Base-by-base conservation (phyloP, 352 stramenopile species). In the Pythium dissotocum region DNA sequence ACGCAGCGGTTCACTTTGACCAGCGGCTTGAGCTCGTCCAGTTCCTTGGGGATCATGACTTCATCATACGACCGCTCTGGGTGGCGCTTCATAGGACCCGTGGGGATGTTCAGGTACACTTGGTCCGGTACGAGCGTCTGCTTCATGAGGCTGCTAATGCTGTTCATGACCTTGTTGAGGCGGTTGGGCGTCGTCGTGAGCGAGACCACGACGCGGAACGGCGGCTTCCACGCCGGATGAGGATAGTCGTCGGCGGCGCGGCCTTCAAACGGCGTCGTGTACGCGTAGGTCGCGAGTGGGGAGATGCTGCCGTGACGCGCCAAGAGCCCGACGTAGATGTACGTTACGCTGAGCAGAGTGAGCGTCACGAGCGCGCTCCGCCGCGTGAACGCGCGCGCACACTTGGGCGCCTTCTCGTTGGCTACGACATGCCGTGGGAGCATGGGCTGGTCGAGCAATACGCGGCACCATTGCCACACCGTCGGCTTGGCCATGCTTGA, bases 301-400 rank as follows among this genome's bases (percentile, higher is more conserved):
- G 83, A 91, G 73, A 94, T 92, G 68, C 79, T 92, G 65, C 85
- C 85, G 71, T 94, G 88, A 55, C 80, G 82, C 53, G 88, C 78
- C 30, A 94, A 62, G 21, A 94, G 70, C 64, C 87, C 75, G 16
- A 83, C 66, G 69, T 92, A 92, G 6, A 84, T 66, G 73, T 79
- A 94, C 18, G 70, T 49, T 14, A 76, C 53, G 36, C 26, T 46
- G 6, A 83, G 16, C 3, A 82, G 16, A n/a, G 88, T 40, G 21
- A 72, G 28, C 38, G 77, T 71, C 4, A 79, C 59, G 2, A 82
- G 61, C 60, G 83, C 86, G 42, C 61, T 58, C 13, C 67, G 48
- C 14, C 57, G 49, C 42, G 57, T 62, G 44, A 55, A 55, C 14
- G 58, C 24, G 21, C 35, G 62, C 52, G 61, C 33, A 10, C 66